Percentiles rank a stretch among this genome's conserved stretches.
Conservation (phyloP, 2,329 filamentous ascomycete genomes). For the Tolypocladium pustulatum region DNA sequence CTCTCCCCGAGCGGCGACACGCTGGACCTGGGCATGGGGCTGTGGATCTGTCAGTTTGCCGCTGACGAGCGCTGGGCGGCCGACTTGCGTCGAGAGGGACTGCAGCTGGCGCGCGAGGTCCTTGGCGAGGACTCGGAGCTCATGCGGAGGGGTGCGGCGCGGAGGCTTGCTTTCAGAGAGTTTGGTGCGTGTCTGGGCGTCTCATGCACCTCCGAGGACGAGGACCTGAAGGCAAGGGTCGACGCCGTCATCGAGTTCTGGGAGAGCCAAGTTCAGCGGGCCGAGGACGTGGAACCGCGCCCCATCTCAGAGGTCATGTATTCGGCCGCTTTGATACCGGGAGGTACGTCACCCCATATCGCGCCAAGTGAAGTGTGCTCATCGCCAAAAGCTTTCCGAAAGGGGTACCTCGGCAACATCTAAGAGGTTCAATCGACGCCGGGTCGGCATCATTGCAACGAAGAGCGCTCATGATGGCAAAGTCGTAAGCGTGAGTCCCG, state of each 20-base stretch:
- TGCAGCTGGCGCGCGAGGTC: slow-evolving; percentile 13
- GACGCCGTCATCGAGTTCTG: slow-evolving; percentile 21
- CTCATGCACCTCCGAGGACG: slow-evolving; percentile 24
- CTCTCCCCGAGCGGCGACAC: slow-evolving; percentile 35
- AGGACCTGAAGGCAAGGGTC: slow-evolving; percentile 14
- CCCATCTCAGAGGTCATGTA: slow-evolving; percentile 49
- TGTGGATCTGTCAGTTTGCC: slow-evolving; percentile 46
- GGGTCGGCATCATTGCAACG: background rate
- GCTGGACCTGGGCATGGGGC: slow-evolving; percentile 48
- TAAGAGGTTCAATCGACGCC: background rate
- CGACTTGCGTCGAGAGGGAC: slow-evolving; percentile 19
- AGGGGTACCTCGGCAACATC: background rate
- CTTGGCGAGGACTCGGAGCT: slow-evolving; percentile 10
- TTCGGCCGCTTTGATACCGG: slow-evolving; percentile 41
- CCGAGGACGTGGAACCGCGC: slow-evolving; percentile 27
- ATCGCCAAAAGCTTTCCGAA: background rate
- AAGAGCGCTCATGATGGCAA: background rate
- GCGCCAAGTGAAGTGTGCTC: background rate
- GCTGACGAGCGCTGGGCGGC: slow-evolving; percentile 36
- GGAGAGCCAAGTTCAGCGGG: slow-evolving; percentile 19
- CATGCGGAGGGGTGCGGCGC: slow-evolving; percentile 11
- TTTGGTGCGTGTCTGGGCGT: slow-evolving; percentile 42
- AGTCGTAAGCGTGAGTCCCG: background rate
- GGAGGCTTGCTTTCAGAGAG: slow-evolving; percentile 41
- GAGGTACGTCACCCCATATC: slow-evolving; percentile 29